Base-by-base conservation (phyloP, 1,284 basidiomycete genomes). In the Agroathelia rolfsii region DNA sequence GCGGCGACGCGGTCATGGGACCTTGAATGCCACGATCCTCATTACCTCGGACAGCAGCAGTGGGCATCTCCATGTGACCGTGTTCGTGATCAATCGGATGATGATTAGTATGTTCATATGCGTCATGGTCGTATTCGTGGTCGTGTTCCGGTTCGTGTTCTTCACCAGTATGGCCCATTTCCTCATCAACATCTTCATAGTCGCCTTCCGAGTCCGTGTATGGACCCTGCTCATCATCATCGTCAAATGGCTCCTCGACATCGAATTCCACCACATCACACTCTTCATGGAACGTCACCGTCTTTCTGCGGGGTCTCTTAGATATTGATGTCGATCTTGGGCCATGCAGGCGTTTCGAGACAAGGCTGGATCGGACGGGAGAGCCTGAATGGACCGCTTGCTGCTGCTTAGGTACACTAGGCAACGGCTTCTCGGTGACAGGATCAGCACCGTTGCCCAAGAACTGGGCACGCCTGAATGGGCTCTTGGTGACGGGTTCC, bases 221-320 rank as follows among this genome's bases (percentile, higher is more conserved):
- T 7, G 24, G 10, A 16, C 52, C 53, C 24, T 52, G 46, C 6
- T 47, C 51, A 12, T 49, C 41, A 24, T 58, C 58, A 12, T 53
- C 49, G 9, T 73, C 69, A 6, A 66, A 64, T 26, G 72, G 75
- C 12, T 73, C 72, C 26, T 78, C 73, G 11, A 66, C 58, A 38
- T 86, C 79, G 50, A 87, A 89, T 53, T 94, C 89, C 37, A 93
- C 63, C 16, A 95, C 87, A 44, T 94, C 87, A 42, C 86, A 87
- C 6, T 76, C 69, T 44, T 84, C 76, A 53, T 87, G 73, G 45
- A 89, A 95, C 0, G 80, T 88, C 29, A 95, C 92, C 0, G 80
- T 92, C 56, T 90, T 84, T 41, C 75, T 60, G 23, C 67, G 67
- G 47, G 66, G 70, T 36, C 67, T 66, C 49, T 53, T 71, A 35